Percentiles rank a stretch among this genome's conserved stretches.
These are phyloP conservation scores for Cinchona pubescens DNA, from an alignment of 257 asterid genomes.

Conservation along the genomic window DNA sequence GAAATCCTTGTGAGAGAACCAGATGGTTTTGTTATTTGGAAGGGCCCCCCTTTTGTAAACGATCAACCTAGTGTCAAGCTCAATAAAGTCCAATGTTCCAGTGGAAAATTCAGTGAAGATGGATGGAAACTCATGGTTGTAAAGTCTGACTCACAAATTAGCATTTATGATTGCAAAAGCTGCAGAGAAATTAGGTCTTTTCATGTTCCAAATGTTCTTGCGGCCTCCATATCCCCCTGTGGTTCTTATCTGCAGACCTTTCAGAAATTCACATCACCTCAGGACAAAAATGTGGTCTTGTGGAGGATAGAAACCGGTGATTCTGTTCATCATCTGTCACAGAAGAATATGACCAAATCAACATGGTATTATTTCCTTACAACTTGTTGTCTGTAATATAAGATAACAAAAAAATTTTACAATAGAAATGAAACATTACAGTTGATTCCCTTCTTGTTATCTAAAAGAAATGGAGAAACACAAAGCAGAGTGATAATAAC, in stretches of 20 bases:
- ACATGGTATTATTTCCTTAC: constrained; percentile 60
- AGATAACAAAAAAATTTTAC: constrained; percentile 21
- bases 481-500: too few species aligned
- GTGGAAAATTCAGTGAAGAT: constrained; percentile 73
- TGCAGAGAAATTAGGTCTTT: constrained; percentile 60
- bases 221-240: constrained; percentile 77
- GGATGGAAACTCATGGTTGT: constrained; percentile 75
- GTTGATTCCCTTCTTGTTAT: constrained; percentile 11
- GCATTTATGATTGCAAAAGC: constrained; percentile 52
- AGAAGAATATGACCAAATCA: constrained; percentile 79
- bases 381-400: not conserved
- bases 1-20: constrained; percentile 74
- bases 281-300: constrained; percentile 69
- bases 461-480: too few species aligned
- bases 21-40: constrained; percentile 72
- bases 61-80: constrained; percentile 70
- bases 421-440: not conserved
- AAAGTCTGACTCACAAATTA: constrained; percentile 52
- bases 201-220: constrained; percentile 68
- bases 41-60: constrained; percentile 75
- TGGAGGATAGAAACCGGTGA: constrained; percentile 73
- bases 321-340: constrained; percentile 57
- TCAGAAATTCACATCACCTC: constrained; percentile 65
- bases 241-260: constrained; percentile 88
- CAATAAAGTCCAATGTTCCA: constrained; percentile 52